Evolutionary conservation across 2,329 filamentous ascomycete species (phyloP).

Genomic region (Cladosporium colombiae): DNA sequence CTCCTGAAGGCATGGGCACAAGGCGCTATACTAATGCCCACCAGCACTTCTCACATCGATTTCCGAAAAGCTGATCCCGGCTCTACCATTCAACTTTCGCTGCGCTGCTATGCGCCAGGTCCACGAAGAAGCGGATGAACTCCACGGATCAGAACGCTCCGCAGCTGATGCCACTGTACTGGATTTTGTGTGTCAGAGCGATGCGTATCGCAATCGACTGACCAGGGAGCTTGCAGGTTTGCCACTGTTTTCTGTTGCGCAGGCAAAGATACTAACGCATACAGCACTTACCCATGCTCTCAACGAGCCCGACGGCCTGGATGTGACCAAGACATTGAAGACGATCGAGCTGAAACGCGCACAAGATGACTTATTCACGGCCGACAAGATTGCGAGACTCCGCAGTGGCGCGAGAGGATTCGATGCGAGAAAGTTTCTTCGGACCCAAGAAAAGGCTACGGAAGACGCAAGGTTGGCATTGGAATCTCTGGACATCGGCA

Average conservation of each 20-base stretch:
- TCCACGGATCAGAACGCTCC: conserved; percentile 21
- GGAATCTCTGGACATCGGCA: conserved; percentile 51
- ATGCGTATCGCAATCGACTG: conserved; percentile 26
- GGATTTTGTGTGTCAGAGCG: conserved; percentile 29
- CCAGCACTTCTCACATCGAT: conserved; percentile 58
- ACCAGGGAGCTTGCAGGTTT: conserved; percentile 25
- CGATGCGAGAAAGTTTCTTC: conserved; percentile 73
- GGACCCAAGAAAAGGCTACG: conserved; percentile 67
- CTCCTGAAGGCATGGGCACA: not conserved
- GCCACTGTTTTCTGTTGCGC: conserved; percentile 16
- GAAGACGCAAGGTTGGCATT: conserved; percentile 39
- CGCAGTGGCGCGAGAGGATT: conserved; percentile 74
- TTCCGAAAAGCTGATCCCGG: conserved; percentile 20
- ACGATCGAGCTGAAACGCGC: conserved; percentile 23
- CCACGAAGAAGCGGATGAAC: conserved; percentile 4
- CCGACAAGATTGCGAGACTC: conserved; percentile 63
- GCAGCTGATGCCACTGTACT: conserved; percentile 26
- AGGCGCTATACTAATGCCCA: conserved; percentile 48
- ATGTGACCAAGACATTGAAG: conserved; percentile 5
- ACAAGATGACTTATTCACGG: conserved; percentile 24
- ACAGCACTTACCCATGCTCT: conserved; percentile 5
- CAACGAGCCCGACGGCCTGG: not conserved
- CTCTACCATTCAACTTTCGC: conserved; percentile 16
- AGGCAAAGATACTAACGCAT: not conserved
- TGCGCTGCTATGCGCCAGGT: conserved; percentile 20